phyloP scores from a whole-genome alignment of 2,329 filamentous ascomycete species.

The Phoma sp. region DNA sequence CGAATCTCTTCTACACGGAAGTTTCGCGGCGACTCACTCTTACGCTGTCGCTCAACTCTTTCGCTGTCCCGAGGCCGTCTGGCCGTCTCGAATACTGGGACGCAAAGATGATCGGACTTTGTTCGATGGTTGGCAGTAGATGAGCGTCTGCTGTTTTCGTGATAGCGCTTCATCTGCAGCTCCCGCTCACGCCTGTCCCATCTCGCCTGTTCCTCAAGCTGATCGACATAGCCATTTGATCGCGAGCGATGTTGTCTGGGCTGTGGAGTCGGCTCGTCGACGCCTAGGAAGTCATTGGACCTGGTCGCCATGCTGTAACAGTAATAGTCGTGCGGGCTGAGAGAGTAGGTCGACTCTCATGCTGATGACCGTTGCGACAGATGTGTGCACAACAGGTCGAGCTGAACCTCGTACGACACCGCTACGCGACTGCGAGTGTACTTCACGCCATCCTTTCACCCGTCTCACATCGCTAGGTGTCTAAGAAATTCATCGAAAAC shows the following conservation, averaged over 20 bases:
- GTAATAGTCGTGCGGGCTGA: neutral
- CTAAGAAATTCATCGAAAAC: constrained; percentile 1
- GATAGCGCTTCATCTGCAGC: constrained; percentile 32
- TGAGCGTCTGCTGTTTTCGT: constrained; percentile 12
- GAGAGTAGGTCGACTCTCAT: neutral
- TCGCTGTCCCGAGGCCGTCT: constrained; percentile 20
- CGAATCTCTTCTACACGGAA: constrained; percentile 29
- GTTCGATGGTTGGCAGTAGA: constrained; percentile 8
- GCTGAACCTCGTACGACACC: constrained; percentile 17
- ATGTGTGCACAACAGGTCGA: constrained; percentile 5
- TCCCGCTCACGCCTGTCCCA: constrained; percentile 29
- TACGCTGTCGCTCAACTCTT: constrained; percentile 7
- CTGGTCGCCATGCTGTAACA: neutral
- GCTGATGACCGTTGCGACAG: constrained; percentile 2
- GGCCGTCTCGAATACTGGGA: constrained; percentile 25
- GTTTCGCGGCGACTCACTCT: neutral
- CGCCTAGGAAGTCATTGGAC: neutral
- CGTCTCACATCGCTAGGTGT: neutral
- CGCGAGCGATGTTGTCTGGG: constrained; percentile 26
- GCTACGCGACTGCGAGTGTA: constrained; percentile 16
- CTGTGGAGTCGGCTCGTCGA: neutral
- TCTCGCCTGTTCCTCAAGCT: constrained; percentile 28
- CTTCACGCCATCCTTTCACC: constrained; percentile 18
- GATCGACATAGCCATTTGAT: constrained; percentile 33
- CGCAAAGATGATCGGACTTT: constrained; percentile 27